Evolutionary conservation across 2,329 filamentous ascomycete genomes (phyloP).

Genomic region (Didymella segeticola): DNA sequence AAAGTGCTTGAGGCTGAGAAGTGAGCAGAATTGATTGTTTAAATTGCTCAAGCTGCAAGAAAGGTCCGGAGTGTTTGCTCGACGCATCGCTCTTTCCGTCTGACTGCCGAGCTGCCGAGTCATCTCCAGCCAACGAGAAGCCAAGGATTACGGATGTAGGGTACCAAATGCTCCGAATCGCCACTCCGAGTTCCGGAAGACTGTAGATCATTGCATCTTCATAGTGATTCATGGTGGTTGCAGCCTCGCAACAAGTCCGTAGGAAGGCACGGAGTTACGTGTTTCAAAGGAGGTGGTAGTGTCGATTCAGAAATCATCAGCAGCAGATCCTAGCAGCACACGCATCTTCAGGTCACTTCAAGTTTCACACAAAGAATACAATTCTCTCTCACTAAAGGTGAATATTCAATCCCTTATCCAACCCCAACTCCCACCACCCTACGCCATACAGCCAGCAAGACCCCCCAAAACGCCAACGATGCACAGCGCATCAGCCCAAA

Average conservation of each 20-base stretch:
- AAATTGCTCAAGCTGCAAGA: slow-evolving; percentile 6
- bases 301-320: too few relatives aligned
- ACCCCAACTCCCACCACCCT: too few relatives aligned
- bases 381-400: too few relatives aligned
- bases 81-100: neutral
- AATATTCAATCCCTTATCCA: too few relatives aligned
- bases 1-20: slow-evolving; percentile 2
- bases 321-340: too few relatives aligned
- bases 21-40: slow-evolving; percentile 10
- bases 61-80: slow-evolving; percentile 13
- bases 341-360: too few relatives aligned
- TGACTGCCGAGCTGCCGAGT: slow-evolving; percentile 16
- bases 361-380: too few relatives aligned
- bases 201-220: neutral
- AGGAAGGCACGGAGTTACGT: too few relatives aligned
- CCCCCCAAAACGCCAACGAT: slow-evolving; percentile 4
- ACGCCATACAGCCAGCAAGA: neutral
- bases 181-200: slow-evolving; percentile 14
- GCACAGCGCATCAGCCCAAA: neutral
- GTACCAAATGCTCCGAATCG: slow-evolving; percentile 5
- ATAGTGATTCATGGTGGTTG: neutral
- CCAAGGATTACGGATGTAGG: slow-evolving; percentile 13
- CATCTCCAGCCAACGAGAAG: slow-evolving; percentile 13
- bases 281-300: too few relatives aligned
- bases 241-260: neutral